Percentiles rank a stretch among this genome's conserved stretches.
phyloP scores from a whole-genome alignment of 2,329 filamentous ascomycete genomes.

The Exophiala alcalophila region DNA sequence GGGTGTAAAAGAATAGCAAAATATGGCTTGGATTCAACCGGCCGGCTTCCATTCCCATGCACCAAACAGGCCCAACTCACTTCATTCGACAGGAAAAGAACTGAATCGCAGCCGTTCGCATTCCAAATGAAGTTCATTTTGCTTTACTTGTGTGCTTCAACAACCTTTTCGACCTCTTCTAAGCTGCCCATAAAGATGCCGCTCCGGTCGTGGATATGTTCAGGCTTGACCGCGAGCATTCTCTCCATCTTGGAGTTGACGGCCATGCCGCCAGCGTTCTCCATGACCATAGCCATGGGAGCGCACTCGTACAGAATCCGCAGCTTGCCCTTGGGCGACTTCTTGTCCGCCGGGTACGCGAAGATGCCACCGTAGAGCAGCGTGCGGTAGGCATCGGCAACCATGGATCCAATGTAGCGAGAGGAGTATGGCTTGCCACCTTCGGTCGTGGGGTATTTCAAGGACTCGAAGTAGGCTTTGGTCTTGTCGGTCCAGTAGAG shows the following conservation, averaged over 20 bases:
- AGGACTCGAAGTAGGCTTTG: conserved; percentile 80
- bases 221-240: conserved; percentile 84
- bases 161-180: conserved; percentile 94
- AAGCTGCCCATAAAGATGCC: conserved; percentile 96
- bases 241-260: conserved; percentile 86
- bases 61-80: conserved; percentile 1
- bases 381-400: conserved; percentile 95
- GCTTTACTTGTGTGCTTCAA: conserved; percentile 65
- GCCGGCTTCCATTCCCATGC: no score
- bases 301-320: conserved; percentile 97
- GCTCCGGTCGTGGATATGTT: conserved; percentile 90
- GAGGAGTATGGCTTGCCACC: conserved; percentile 85
- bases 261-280: conserved; percentile 94
- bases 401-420: conserved; percentile 90
- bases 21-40: no score
- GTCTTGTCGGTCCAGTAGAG: conserved; percentile 91
- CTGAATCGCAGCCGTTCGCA: no score
- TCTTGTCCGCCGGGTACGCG: conserved; percentile 95
- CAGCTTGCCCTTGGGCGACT: conserved; percentile 97
- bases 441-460: conserved; percentile 72
- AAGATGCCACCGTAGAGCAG: conserved; percentile 95
- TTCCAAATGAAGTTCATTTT: no score
- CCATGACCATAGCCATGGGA: conserved; percentile 98
- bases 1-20: no score
- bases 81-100: no score